Percentiles rank a stretch among this genome's conserved stretches.
Evolutionary conservation across 169 alveolate genomes (phyloP).

Genomic region (Prorocentrum cordatum): DNA sequence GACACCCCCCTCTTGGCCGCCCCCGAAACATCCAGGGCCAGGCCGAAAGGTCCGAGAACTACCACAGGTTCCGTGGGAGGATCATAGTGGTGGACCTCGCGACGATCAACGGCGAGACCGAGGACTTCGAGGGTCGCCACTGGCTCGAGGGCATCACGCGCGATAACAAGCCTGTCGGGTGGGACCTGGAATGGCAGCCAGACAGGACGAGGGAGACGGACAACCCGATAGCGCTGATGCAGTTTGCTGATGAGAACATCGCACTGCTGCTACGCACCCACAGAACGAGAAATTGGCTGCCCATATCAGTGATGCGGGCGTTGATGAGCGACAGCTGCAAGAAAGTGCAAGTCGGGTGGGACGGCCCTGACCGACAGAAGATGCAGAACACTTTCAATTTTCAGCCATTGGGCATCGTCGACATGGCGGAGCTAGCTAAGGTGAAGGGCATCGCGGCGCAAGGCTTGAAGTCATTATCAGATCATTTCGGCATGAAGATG

Average conservation of each 20-base stretch:
- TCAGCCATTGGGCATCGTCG: neutral
- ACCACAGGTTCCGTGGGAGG: neutral
- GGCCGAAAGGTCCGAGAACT: no score
- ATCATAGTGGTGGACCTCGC: slow-evolving; percentile 9
- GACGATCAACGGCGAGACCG: neutral
- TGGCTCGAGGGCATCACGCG: slow-evolving; percentile 9
- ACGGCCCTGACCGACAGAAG: slow-evolving; percentile 27
- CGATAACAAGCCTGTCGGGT: neutral
- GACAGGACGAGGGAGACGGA: slow-evolving; percentile 1
- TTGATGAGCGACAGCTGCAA: neutral
- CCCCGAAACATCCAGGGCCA: no score
- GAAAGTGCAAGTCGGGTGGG: slow-evolving; percentile 29
- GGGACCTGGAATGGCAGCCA: slow-evolving; percentile 44
- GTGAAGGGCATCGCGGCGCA: neutral
- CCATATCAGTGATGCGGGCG: neutral
- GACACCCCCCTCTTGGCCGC: no score
- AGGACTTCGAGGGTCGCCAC: neutral
- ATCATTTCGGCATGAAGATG: neutral
- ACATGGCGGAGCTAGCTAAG: neutral
- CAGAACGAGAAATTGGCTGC: neutral
- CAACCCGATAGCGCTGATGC: slow-evolving; percentile 44
- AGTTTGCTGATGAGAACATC: neutral
- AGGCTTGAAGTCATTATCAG: neutral
- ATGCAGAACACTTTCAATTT: slow-evolving; percentile 15
- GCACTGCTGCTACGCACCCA: slow-evolving; percentile 33